Conservation (phyloP, 768 basidiomycete genomes). For the Rhizopogon roseolus region DNA sequence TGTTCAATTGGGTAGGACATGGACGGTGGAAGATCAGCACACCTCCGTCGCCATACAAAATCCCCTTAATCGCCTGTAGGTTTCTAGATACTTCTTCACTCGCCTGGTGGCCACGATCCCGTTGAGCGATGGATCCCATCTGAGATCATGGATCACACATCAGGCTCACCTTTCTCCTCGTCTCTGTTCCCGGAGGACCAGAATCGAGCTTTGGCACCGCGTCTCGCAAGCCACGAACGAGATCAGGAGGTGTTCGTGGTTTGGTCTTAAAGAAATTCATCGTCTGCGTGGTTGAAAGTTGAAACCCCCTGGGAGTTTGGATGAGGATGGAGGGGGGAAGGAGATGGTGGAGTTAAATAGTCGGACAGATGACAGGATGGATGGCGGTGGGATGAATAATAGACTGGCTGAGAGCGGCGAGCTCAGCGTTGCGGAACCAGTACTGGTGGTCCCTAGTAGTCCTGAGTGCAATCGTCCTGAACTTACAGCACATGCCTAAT, state of each 20-base stretch:
- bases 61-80: constrained; percentile 83
- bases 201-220: constrained; percentile 73
- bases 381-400: neutral
- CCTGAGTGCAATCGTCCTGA: neutral
- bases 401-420: neutral
- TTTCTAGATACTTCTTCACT: constrained; percentile 87
- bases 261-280: constrained; percentile 99
- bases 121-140: neutral
- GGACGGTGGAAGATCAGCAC: constrained; percentile 17
- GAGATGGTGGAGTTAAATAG: neutral
- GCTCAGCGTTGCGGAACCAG: neutral
- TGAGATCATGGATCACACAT: neutral
- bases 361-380: constrained; percentile 1
- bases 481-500: constrained; percentile 13
- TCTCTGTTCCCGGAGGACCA: constrained; percentile 70
- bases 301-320: neutral
- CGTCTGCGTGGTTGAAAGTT: neutral
- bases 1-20: constrained; percentile 3
- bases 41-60: constrained; percentile 89
- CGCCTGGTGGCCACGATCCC: constrained; percentile 45
- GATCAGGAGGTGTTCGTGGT: constrained; percentile 80
- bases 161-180: constrained; percentile 67
- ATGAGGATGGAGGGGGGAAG: neutral
- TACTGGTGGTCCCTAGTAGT: constrained; percentile 5
- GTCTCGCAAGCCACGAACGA: constrained; percentile 78